Evolutionary conservation across 805 yeast genomes (phyloP).

Genomic region (Cyberlindnera samutprakarnensis): DNA sequence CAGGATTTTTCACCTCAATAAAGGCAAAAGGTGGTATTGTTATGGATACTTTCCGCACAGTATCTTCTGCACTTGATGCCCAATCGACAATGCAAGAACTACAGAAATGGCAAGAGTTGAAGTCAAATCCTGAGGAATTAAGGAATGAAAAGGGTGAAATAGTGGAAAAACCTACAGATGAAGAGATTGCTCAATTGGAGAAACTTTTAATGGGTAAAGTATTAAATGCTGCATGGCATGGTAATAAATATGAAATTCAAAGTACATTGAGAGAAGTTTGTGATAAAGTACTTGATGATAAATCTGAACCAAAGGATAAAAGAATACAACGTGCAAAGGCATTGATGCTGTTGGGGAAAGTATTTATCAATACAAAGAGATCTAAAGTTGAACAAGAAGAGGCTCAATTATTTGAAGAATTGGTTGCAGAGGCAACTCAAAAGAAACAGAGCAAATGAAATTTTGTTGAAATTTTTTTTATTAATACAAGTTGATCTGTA

Average conservation of each 20-base stretch:
- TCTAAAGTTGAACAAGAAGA: constrained; percentile 67
- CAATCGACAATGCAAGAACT: constrained; percentile 71
- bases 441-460: constrained; percentile 24
- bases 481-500: no score
- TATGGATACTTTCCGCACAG: constrained; percentile 63
- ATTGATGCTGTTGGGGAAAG: constrained; percentile 52
- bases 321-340: constrained; percentile 57
- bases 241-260: constrained; percentile 72
- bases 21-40: constrained; percentile 71
- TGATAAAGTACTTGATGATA: constrained; percentile 55
- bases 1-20: constrained; percentile 65
- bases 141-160: constrained; percentile 43
- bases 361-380: constrained; percentile 51
- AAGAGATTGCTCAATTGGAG: constrained; percentile 64
- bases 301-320: constrained; percentile 36
- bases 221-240: constrained; percentile 79
- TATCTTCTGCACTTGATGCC: constrained; percentile 71
- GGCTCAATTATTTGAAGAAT: constrained; percentile 69
- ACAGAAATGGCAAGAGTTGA: constrained; percentile 55
- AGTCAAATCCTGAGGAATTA: constrained; percentile 28
- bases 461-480: no score
- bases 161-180: constrained; percentile 50
- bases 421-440: constrained; percentile 47
- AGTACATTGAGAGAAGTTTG: constrained; percentile 67
- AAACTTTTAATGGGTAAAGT: constrained; percentile 73